These are phyloP conservation scores for Babesia caballi DNA, from an alignment of 169 alveolate species.

Conservation along the genomic window DNA sequence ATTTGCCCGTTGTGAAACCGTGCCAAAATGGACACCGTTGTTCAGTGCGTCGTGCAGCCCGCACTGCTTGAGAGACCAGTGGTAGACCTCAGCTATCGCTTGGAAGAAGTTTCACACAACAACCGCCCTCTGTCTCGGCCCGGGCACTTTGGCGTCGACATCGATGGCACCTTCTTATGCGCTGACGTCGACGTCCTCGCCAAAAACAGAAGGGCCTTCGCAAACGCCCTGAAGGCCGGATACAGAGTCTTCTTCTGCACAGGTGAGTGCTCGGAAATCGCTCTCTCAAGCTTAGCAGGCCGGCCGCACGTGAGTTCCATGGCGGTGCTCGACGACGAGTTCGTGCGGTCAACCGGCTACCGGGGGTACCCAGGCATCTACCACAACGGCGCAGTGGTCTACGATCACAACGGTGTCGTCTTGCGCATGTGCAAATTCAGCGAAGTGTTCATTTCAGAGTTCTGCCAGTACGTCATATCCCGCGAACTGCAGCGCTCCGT, in stretches of 20 bases:
- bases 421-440: constrained; percentile 21
- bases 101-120: not conserved
- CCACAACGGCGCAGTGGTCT: constrained; percentile 57
- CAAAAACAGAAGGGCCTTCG: constrained; percentile 43
- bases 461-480: constrained; percentile 16
- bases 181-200: not conserved
- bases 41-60: not conserved
- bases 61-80: not conserved
- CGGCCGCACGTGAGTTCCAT: constrained; percentile 41
- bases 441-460: not conserved
- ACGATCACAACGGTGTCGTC: constrained; percentile 34
- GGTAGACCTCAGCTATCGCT: not conserved
- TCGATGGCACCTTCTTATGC: constrained; percentile 58
- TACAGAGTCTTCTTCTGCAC: constrained; percentile 56
- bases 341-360: constrained; percentile 42
- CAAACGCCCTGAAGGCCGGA: not conserved
- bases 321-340: constrained; percentile 28
- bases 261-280: constrained; percentile 16
- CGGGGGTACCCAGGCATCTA: constrained; percentile 62
- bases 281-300: constrained; percentile 3
- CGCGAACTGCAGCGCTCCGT: not conserved
- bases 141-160: constrained; percentile 48
- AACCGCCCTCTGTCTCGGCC: constrained; percentile 12
- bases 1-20: not conserved
- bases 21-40: not conserved